Evolutionary conservation across 2,329 filamentous ascomycete genomes (phyloP).

Genomic region (Colletotrichum melonis): DNA sequence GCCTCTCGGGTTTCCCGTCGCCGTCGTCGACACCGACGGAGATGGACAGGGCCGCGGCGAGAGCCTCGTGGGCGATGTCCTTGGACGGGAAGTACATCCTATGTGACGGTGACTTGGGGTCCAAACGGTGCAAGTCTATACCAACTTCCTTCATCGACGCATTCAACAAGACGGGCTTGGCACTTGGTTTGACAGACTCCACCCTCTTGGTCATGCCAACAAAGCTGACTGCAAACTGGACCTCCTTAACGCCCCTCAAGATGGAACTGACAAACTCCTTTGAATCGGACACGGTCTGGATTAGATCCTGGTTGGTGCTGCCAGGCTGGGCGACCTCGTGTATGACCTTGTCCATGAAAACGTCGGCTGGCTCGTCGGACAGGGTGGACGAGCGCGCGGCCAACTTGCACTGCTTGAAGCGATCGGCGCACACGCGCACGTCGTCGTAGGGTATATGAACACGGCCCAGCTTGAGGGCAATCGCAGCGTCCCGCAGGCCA

Average conservation of each 20-base stretch:
- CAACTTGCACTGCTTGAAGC: constrained; percentile 60
- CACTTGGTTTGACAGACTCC: constrained; percentile 72
- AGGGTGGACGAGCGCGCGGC: constrained; percentile 44
- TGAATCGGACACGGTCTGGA: constrained; percentile 89
- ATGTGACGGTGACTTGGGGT: constrained; percentile 92
- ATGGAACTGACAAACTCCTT: constrained; percentile 93
- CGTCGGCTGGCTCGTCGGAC: constrained; percentile 62
- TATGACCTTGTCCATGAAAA: constrained; percentile 78
- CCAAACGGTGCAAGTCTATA: constrained; percentile 89
- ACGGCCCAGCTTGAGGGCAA: constrained; percentile 90
- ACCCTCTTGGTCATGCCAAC: constrained; percentile 87
- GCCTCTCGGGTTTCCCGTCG: constrained; percentile 84
- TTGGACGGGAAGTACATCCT: constrained; percentile 97
- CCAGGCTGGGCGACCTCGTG: constrained; percentile 78
- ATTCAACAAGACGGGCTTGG: constrained; percentile 82
- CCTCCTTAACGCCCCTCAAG: constrained; percentile 91
- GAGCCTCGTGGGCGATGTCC: constrained; percentile 93
- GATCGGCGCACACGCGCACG: constrained; percentile 71
- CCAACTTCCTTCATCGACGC: constrained; percentile 97
- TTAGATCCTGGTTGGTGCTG: constrained; percentile 74
- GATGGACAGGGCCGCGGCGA: constrained; percentile 91
- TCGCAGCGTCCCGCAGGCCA: constrained; percentile 88
- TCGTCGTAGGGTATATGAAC: constrained; percentile 94
- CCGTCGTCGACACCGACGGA: constrained; percentile 92
- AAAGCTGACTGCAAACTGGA: constrained; percentile 94